Percentiles rank a stretch among this genome's conserved stretches.
Evolutionary conservation across 129 eudicot genomes (phyloP).

Genomic region (Saussurea involucrata): DNA sequence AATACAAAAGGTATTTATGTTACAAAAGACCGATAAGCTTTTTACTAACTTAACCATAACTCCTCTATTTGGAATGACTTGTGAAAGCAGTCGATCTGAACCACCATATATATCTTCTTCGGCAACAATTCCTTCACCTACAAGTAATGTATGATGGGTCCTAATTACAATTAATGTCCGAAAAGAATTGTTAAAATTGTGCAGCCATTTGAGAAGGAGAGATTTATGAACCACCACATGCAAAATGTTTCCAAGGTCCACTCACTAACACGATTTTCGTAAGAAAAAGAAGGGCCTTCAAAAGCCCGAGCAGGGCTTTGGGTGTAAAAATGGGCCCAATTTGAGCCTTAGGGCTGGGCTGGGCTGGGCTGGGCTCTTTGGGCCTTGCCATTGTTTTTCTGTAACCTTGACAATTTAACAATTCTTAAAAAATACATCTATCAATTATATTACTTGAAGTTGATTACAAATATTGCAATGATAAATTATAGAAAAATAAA

Average conservation of each 20-base stretch:
- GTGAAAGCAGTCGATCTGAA: slow-evolving; percentile 85
- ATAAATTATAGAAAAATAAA: too few species aligned
- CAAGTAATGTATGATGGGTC: neutral
- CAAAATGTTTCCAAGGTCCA: neutral
- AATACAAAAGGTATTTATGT: neutral
- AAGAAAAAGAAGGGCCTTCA: too few species aligned
- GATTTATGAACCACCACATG: neutral
- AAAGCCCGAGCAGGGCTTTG: too few species aligned
- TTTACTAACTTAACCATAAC: slow-evolving; percentile 69
- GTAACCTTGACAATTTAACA: too few species aligned
- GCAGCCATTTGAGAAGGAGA: neutral
- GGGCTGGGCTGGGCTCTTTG: too few species aligned
- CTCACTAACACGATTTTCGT: too few species aligned
- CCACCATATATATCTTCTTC: slow-evolving; percentile 98
- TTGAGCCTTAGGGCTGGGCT: too few species aligned
- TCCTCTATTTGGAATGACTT: slow-evolving; percentile 77
- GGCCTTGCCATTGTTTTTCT: too few species aligned
- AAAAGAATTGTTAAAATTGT: neutral
- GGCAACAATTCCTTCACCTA: slow-evolving; percentile 96
- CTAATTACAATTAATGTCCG: slow-evolving; percentile 30
- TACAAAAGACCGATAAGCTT: neutral
- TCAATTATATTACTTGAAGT: too few species aligned
- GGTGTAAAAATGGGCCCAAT: too few species aligned
- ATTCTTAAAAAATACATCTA: too few species aligned
- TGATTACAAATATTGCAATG: too few species aligned